A percentile compares a stretch with the other conserved stretches of the same genome.
phyloP scores from a whole-genome alignment of 352 stramenopile genomes.

The Globisporangium uncinulatum region DNA sequence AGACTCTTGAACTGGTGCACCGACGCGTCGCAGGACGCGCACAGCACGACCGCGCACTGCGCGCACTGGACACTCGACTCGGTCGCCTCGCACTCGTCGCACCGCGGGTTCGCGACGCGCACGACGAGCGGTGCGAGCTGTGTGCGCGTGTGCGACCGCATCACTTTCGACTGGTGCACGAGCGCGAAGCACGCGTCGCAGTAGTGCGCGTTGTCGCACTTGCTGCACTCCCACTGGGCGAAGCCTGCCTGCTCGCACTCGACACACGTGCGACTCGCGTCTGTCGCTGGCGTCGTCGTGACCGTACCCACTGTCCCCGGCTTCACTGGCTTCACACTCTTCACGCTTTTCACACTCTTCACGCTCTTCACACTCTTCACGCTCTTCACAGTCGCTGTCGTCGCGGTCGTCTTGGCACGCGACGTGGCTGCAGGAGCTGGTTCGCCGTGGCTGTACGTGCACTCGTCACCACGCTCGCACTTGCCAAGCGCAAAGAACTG shows the following conservation, averaged over 20 bases:
- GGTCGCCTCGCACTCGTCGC: slow-evolving; percentile 45
- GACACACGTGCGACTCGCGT: slow-evolving; percentile 37
- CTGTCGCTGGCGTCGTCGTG: background rate
- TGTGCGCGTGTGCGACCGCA: slow-evolving; percentile 45
- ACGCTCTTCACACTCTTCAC: slow-evolving; percentile 6
- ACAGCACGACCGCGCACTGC: slow-evolving; percentile 59
- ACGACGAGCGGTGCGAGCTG: slow-evolving; percentile 23
- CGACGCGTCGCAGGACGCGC: slow-evolving; percentile 40
- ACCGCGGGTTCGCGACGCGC: slow-evolving; percentile 21
- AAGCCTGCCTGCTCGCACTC: slow-evolving; percentile 49
- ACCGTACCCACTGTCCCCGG: background rate
- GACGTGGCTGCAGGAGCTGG: slow-evolving; percentile 1
- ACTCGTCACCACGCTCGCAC: slow-evolving; percentile 48
- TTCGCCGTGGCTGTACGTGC: slow-evolving; percentile 33
- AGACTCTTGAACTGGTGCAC: slow-evolving; percentile 78
- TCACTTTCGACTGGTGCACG: slow-evolving; percentile 59
- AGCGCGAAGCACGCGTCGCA: slow-evolving; percentile 51
- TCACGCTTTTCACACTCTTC: background rate
- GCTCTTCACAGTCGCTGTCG: too few species aligned
- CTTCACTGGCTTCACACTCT: slow-evolving; percentile 2
- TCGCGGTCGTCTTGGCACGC: background rate
- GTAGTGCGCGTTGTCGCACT: slow-evolving; percentile 58
- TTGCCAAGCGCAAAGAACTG: slow-evolving; percentile 42
- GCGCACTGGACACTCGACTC: slow-evolving; percentile 36
- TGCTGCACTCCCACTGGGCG: slow-evolving; percentile 43